Conservation (phyloP, 2,329 filamentous ascomycete species). For the Neonectria magnoliae region DNA sequence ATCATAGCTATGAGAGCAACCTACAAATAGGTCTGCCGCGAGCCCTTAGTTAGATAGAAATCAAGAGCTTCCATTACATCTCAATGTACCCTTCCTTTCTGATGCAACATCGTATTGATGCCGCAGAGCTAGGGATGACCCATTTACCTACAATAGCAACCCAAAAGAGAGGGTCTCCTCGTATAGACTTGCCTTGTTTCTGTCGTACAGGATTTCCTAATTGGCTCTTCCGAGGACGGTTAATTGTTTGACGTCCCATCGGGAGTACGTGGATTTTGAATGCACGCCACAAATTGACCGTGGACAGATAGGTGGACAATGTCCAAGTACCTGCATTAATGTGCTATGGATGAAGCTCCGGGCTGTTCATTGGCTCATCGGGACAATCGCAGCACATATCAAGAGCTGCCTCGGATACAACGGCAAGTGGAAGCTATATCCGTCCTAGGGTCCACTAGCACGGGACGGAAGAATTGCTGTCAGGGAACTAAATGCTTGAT, state of each 20-base stretch:
- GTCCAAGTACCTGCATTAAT: neutral
- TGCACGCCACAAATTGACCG: neutral
- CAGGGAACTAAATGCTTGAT: neutral
- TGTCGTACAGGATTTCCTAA: neutral
- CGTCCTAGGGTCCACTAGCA: neutral
- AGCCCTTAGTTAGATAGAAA: too few relatives aligned
- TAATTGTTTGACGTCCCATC: too few relatives aligned
- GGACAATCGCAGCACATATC: neutral
- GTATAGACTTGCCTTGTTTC: too few relatives aligned
- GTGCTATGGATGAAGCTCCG: neutral
- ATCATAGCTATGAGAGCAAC: too few relatives aligned
- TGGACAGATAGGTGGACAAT: neutral
- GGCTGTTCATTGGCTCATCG: neutral
- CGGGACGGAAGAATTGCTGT: neutral
- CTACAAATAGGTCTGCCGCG: too few relatives aligned
- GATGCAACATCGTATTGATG: too few relatives aligned
- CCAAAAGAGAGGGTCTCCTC: too few relatives aligned
- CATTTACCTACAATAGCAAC: too few relatives aligned
- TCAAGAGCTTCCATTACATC: too few relatives aligned
- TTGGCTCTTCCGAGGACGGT: neutral
- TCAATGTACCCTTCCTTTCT: too few relatives aligned
- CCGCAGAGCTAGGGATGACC: too few relatives aligned
- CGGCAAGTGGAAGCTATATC: neutral
- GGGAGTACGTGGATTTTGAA: neutral
- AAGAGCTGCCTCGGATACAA: neutral